Conservation (phyloP, 176 grass and related monocot genomes). For the Echinochloa phyllopogon region DNA sequence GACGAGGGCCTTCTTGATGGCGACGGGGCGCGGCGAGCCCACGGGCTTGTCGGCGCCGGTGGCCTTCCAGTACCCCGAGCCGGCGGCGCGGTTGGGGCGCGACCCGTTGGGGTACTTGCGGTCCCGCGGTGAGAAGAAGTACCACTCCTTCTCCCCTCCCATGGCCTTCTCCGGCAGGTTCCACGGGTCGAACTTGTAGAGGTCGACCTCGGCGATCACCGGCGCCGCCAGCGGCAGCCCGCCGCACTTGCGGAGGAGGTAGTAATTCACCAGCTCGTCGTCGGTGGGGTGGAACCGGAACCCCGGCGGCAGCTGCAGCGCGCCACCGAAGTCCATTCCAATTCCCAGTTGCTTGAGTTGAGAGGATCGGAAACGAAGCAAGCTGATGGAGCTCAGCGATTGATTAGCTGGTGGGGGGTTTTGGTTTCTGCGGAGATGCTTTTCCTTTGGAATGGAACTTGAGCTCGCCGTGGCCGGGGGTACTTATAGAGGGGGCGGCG, state of each 20-base stretch:
- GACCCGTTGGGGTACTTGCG: conserved; percentile 93
- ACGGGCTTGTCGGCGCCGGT: conserved; percentile 94
- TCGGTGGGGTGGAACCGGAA: conserved; percentile 97
- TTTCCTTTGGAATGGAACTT: conserved; percentile 44
- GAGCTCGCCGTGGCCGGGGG: background rate
- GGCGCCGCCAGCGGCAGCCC: conserved; percentile 55
- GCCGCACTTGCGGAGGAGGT: conserved; percentile 80
- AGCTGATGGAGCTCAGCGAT: too few species aligned
- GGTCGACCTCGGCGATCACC: conserved; percentile 79
- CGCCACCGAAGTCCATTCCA: conserved; percentile 66
- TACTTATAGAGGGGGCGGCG: background rate
- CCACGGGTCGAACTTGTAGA: conserved; percentile 83
- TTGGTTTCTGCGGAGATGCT: background rate
- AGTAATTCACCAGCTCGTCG: conserved; percentile 87
- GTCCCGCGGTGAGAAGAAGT: conserved; percentile 87
- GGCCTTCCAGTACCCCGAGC: conserved; percentile 90
- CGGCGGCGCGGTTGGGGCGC: conserved; percentile 77
- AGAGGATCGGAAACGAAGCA: too few species aligned
- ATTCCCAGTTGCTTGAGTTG: too few species aligned
- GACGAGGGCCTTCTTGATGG: conserved; percentile 82
- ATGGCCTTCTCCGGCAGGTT: conserved; percentile 67
- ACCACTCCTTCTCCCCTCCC: conserved; percentile 90
- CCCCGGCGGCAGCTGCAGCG: conserved; percentile 73
- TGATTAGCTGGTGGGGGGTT: background rate
- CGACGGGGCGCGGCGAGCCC: conserved; percentile 60